These are phyloP conservation scores for Botrytis cinerea DNA, from an alignment of 2,329 filamentous ascomycete genomes.

Conservation along the genomic window DNA sequence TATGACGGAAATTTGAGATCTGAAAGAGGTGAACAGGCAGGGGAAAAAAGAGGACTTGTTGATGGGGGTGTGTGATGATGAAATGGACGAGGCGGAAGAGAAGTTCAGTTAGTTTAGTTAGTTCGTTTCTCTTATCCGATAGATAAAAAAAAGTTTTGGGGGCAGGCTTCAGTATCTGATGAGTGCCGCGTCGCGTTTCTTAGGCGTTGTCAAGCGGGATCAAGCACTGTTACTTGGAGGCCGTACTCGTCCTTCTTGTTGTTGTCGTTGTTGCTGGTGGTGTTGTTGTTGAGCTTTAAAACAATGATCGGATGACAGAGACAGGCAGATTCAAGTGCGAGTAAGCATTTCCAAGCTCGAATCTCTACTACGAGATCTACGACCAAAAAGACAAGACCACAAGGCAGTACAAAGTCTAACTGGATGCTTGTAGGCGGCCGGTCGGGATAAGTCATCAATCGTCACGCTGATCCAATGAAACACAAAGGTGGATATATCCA, in stretches of 20 bases:
- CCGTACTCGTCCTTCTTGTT: not conserved
- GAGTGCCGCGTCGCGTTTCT: not conserved
- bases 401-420: no score
- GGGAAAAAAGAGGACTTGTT: not conserved
- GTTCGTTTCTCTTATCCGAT: not conserved
- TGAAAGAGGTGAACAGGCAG: not conserved
- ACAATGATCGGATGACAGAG: not conserved
- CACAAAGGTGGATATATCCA: not conserved
- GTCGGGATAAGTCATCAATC: no score
- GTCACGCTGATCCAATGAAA: not conserved
- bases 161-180: not conserved
- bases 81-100: constrained; percentile 3
- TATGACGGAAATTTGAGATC: not conserved
- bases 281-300: not conserved
- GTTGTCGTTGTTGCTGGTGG: no score
- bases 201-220: not conserved
- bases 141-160: constrained; percentile 4
- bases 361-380: not conserved
- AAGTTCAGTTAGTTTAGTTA: not conserved
- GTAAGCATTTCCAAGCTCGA: not conserved
- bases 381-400: no score
- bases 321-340: no score
- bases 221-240: not conserved
- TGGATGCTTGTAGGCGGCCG: not conserved
- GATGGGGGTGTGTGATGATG: not conserved